Conservation (phyloP, 768 basidiomycete species). For the Postia placenta region DNA sequence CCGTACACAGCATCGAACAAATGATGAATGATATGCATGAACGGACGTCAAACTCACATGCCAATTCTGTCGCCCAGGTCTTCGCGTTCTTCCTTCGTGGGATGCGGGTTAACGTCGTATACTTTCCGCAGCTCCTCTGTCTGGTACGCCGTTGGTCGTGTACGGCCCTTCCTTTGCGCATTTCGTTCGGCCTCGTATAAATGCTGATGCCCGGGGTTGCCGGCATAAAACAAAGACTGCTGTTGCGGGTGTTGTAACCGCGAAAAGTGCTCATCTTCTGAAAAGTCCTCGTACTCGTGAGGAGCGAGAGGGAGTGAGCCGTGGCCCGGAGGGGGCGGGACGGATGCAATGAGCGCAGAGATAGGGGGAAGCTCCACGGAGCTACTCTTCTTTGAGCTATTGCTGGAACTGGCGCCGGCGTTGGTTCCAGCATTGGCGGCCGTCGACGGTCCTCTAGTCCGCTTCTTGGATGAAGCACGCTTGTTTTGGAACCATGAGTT, state of each 20-base stretch:
- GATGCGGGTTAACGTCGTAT: constrained; percentile 61
- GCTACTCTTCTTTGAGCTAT: constrained; percentile 24
- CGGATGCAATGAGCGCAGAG: constrained; percentile 35
- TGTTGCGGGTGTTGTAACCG: constrained; percentile 23
- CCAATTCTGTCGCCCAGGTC: constrained; percentile 62
- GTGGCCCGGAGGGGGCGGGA: constrained; percentile 28
- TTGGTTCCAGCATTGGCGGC: neutral
- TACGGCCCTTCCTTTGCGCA: constrained; percentile 56
- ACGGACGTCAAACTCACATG: constrained; percentile 46
- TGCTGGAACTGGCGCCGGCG: constrained; percentile 18
- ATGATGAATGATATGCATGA: neutral
- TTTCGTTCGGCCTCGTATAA: constrained; percentile 32
- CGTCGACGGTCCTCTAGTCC: constrained; percentile 29
- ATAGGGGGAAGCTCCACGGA: constrained; percentile 30
- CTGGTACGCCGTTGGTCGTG: constrained; percentile 58
- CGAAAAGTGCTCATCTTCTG: constrained; percentile 37
- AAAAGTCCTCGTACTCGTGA: constrained; percentile 37
- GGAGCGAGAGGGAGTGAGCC: constrained; percentile 25
- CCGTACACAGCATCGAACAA: neutral
- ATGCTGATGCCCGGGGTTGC: constrained; percentile 43
- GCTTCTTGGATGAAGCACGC: constrained; percentile 76
- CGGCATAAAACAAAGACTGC: constrained; percentile 36
- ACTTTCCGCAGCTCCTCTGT: constrained; percentile 63
- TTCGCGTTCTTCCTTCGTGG: constrained; percentile 61
- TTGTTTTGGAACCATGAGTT: constrained; percentile 88